These are phyloP conservation scores for Orychophragmus violaceus DNA, from an alignment of 345 rosid genomes.

Conservation along the genomic window DNA sequence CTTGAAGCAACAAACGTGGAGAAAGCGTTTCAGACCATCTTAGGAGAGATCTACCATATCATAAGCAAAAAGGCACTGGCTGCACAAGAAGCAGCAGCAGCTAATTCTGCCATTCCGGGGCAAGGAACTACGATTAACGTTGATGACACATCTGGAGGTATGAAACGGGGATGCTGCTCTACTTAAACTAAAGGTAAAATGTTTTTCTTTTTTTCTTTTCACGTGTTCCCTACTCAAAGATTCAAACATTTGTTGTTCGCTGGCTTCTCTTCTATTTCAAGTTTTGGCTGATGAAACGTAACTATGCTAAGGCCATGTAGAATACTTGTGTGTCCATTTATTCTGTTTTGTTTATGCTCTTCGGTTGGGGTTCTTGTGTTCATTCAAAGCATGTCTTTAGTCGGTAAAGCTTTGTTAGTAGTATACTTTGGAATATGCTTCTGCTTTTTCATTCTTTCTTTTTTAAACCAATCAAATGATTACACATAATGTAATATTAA, in stretches of 20 bases:
- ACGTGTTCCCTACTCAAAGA: not conserved
- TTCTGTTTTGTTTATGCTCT: constrained; percentile 10
- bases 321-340: constrained; percentile 27
- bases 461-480: too few relatives aligned
- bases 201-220: not conserved
- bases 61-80: constrained; percentile 68
- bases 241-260: constrained; percentile 13
- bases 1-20: constrained; percentile 61
- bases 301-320: constrained; percentile 39
- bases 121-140: constrained; percentile 67
- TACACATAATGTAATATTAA: too few relatives aligned
- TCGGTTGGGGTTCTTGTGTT: constrained; percentile 26
- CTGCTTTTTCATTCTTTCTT: not conserved
- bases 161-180: constrained; percentile 57
- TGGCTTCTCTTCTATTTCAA: constrained; percentile 10
- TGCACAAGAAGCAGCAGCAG: constrained; percentile 59
- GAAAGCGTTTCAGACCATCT: constrained; percentile 64
- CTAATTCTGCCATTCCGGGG: constrained; percentile 39
- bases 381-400: constrained; percentile 11
- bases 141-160: constrained; percentile 42
- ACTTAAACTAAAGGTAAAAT: constrained; percentile 27
- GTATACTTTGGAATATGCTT: constrained; percentile 3
- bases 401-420: constrained; percentile 24
- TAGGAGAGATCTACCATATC: constrained; percentile 62
- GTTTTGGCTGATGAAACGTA: constrained; percentile 37